Base-by-base conservation (phyloP, 306 rosid genomes). In the Albizia julibrissin region DNA sequence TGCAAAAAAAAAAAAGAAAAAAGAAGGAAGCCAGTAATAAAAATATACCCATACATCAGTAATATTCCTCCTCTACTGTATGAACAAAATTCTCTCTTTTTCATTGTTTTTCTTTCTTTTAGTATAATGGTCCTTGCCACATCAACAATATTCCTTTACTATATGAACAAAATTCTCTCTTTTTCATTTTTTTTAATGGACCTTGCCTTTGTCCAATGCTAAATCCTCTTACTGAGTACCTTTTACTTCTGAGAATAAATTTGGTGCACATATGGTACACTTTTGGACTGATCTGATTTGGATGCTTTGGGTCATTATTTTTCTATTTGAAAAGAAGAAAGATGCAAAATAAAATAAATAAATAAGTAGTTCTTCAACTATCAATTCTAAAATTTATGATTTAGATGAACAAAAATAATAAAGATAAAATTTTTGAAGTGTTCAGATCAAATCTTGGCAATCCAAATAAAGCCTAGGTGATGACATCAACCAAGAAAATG, bases 1-100 rank as follows among this genome's bases (percentile, higher is more conserved):
- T 21, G 40, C 37, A 61, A 64, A 49, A 72, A 40, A 72, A 72
- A 19, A n/a, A n/a, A n/a, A n/a, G n/a, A 61, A 64, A 49, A 72
- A 40, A 72, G 64, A 19, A 64, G 79, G 29, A 78, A 74, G 76
- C 65, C 72, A 10, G 76, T 40, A 72, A 70, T 52, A 67, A 34
- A 54, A 33, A 54, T 33, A 74, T 19, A 37, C 46, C 6, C 34
- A 70, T 42, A 70, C n/a, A 71, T 24, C 47, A 39, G 26, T 21
- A 72, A 33, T 44, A 47, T 74, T 54, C 11, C 54, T 9, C 54
- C 27, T 37, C 65, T n/a, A 58, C 44, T 29, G 58, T 9, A 27
- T 27, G 69, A 13, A 26, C 19, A 26, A 26, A 61, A 11, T 4
- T 24, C 33, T 24, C 19, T 27, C 8, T 62, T 26, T 24, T 61